Evolutionary conservation across 2,329 filamentous ascomycete species (phyloP).

Genomic region (Fusarium sublunatum): DNA sequence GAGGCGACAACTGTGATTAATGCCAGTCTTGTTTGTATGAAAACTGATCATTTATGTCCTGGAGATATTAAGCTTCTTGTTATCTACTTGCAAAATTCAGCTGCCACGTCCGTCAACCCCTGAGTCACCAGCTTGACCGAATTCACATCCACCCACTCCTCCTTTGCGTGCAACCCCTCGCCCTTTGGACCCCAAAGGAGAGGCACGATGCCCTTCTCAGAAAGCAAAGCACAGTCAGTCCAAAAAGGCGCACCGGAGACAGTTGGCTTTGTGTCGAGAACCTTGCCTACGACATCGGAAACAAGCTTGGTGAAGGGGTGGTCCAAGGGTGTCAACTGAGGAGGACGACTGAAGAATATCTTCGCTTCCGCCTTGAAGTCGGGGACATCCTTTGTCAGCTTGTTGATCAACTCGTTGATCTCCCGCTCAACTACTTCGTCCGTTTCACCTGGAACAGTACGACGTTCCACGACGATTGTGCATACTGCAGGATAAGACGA

Average conservation of each 20-base stretch:
- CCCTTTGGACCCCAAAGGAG: constrained; percentile 61
- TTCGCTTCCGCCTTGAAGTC: constrained; percentile 56
- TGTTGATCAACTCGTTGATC: constrained; percentile 52
- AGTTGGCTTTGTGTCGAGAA: constrained; percentile 43
- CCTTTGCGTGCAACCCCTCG: constrained; percentile 61
- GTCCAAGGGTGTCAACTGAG: constrained; percentile 54
- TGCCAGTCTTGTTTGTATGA: not conserved
- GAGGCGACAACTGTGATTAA: not conserved
- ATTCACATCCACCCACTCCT: constrained; percentile 61
- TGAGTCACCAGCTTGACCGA: constrained; percentile 53
- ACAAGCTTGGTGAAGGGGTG: constrained; percentile 56
- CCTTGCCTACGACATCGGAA: constrained; percentile 41
- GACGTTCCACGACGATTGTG: constrained; percentile 60
- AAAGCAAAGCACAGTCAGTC: constrained; percentile 63
- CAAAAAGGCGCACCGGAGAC: constrained; percentile 55
- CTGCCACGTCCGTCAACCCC: constrained; percentile 43
- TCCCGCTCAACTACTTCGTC: constrained; percentile 52
- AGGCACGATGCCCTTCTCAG: constrained; percentile 57
- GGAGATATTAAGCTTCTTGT: too few relatives aligned
- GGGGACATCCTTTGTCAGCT: constrained; percentile 48
- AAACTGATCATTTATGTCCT: too few relatives aligned
- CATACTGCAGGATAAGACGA: constrained; percentile 64
- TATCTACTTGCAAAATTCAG: constrained; percentile 47
- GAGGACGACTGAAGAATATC: constrained; percentile 56
- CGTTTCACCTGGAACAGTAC: constrained; percentile 60